These are phyloP conservation scores for Aspergillus indologenus DNA, from an alignment of 495 filamentous ascomycete genomes.

Conservation along the genomic window DNA sequence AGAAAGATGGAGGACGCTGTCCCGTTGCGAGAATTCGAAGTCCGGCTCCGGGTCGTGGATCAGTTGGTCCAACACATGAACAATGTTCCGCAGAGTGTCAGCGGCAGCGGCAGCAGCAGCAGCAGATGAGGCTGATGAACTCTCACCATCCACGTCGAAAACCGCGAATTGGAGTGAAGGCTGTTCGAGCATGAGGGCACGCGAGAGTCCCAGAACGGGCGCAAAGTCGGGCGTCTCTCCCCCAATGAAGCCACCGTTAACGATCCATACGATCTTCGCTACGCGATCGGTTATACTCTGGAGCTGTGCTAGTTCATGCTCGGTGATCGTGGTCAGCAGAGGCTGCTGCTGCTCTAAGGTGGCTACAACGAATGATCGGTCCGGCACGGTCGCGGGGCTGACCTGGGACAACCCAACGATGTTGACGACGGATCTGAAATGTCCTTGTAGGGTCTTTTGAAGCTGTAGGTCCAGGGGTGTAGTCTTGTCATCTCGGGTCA, in stretches of 20 bases:
- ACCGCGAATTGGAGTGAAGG: conserved; percentile 31
- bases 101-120: too few relatives aligned
- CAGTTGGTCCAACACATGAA: neutral
- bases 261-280: conserved; percentile 31
- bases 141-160: too few relatives aligned
- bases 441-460: neutral
- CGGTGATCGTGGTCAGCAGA: conserved; percentile 27
- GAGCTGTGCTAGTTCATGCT: conserved; percentile 24
- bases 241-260: conserved; percentile 21
- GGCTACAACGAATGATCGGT: conserved; percentile 6
- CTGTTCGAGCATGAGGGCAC: conserved; percentile 37
- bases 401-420: neutral
- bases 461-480: neutral
- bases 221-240: conserved; percentile 29
- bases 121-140: too few relatives aligned
- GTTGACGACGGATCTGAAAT: neutral
- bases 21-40: conserved; percentile 1
- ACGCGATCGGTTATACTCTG: conserved; percentile 32
- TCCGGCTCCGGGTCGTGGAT: neutral
- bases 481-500: neutral
- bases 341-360: conserved; percentile 23
- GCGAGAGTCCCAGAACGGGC: conserved; percentile 29
- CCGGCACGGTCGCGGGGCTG: neutral
- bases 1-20: neutral
- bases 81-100: neutral